Percentiles rank a stretch among this genome's conserved stretches.
Conservation (phyloP, 805 yeast species). For the Candida odintsovae region DNA sequence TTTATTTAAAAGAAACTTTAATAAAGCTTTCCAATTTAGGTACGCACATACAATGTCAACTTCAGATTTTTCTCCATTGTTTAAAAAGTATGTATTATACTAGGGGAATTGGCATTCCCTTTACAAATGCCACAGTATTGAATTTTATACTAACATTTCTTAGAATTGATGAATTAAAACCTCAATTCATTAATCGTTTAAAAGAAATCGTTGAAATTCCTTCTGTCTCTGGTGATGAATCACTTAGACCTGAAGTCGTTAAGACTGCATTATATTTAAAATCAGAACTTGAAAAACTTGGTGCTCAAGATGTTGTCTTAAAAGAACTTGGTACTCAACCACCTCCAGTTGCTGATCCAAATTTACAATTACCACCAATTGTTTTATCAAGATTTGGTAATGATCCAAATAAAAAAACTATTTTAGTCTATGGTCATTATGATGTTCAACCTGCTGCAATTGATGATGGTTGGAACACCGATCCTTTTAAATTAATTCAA, state of each 20-base stretch:
- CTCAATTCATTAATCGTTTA: constrained; percentile 66
- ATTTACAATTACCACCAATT: constrained; percentile 83
- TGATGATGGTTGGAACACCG: constrained; percentile 95
- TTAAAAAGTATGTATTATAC: constrained; percentile 14
- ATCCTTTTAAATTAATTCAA: constrained; percentile 77
- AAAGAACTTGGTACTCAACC: constrained; percentile 86
- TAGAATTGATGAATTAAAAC: constrained; percentile 70
- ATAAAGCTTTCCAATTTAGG: neutral
- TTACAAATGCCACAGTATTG: neutral
- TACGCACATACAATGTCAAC: constrained; percentile 4
- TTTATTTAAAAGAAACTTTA: neutral
- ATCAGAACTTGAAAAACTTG: constrained; percentile 61
- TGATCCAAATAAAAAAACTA: constrained; percentile 80
- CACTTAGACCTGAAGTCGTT: constrained; percentile 81
- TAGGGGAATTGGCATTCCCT: too few species aligned
- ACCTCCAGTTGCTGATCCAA: constrained; percentile 70
- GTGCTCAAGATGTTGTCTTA: constrained; percentile 77
- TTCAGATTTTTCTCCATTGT: constrained; percentile 9
- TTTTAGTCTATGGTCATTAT: constrained; percentile 92
- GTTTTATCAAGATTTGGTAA: constrained; percentile 85
- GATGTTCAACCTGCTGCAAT: constrained; percentile 94
- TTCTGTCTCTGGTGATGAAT: constrained; percentile 89
- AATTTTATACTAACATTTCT: constrained; percentile 20
- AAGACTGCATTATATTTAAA: constrained; percentile 83
- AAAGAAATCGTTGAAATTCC: constrained; percentile 88